These are phyloP conservation scores for Botrytis fragariae DNA, from an alignment of 2,329 filamentous ascomycete species.

Conservation along the genomic window DNA sequence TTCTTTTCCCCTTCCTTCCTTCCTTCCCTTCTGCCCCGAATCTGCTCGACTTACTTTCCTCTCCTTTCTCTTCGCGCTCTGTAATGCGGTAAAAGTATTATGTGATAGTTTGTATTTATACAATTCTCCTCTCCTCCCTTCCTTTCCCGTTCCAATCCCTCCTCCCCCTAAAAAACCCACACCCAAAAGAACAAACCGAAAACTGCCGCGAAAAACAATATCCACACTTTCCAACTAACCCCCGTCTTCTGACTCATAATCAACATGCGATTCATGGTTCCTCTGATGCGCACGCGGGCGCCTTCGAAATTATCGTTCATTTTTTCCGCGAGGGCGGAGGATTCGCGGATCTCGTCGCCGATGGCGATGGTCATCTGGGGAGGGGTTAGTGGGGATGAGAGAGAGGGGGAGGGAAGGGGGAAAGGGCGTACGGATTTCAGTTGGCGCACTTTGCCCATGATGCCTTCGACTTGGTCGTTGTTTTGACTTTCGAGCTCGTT, in stretches of 20 bases:
- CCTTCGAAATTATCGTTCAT: slow-evolving; percentile 95
- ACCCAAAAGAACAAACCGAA: slow-evolving; percentile 85
- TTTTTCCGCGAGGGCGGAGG: slow-evolving; percentile 81
- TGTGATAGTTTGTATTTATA: background rate
- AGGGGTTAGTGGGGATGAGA: background rate
- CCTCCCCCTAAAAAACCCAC: slow-evolving; percentile 65
- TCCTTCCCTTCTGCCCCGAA: background rate
- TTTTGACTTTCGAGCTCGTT: slow-evolving; percentile 96
- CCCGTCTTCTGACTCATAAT: slow-evolving; percentile 92
- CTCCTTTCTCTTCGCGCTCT: background rate
- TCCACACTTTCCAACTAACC: slow-evolving; percentile 94
- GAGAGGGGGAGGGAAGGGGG: slow-evolving; percentile 27
- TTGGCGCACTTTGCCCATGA: slow-evolving; percentile 83
- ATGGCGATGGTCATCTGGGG: slow-evolving; percentile 83
- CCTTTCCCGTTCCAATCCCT: no score
- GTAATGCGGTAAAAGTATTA: background rate
- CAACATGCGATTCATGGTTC: slow-evolving; percentile 97
- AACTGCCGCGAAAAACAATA: slow-evolving; percentile 82
- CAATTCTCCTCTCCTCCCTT: background rate
- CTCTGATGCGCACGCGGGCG: slow-evolving; percentile 74
- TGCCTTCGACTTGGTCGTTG: slow-evolving; percentile 84
- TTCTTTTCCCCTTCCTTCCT: background rate
- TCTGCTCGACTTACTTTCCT: background rate
- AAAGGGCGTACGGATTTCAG: slow-evolving; percentile 73
- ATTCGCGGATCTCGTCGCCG: slow-evolving; percentile 91